phyloP scores from a whole-genome alignment of 257 asterid genomes.

The Solanum chilense region DNA sequence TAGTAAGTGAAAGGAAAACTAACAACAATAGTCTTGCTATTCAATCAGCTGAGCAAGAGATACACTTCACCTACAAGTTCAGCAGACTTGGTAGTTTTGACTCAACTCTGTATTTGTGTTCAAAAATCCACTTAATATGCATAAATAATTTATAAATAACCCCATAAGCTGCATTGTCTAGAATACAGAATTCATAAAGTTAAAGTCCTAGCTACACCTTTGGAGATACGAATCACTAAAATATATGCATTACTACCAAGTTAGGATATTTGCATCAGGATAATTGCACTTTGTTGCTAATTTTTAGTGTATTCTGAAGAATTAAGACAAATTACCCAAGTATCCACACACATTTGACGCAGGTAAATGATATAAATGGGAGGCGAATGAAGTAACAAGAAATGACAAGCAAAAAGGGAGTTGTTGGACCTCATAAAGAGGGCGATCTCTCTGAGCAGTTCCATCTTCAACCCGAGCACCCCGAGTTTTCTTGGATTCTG shows the following conservation, averaged over 20 bases:
- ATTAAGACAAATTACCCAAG: not conserved
- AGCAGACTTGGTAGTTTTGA: not conserved
- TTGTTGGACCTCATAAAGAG: constrained; percentile 68
- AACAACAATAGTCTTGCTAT: not conserved
- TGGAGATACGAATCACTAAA: not conserved
- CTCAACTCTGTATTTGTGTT: not conserved
- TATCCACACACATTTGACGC: not conserved
- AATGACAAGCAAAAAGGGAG: not conserved
- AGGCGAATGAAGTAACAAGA: not conserved
- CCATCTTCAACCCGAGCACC: constrained; percentile 95
- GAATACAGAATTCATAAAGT: not conserved
- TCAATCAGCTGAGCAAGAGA: not conserved
- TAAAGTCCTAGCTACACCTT: not conserved
- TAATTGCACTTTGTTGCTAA: not conserved
- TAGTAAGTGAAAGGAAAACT: not conserved
- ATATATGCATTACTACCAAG: not conserved
- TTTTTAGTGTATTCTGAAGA: not conserved
- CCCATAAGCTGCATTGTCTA: not conserved
- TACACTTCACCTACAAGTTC: not conserved
- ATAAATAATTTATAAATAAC: not conserved
- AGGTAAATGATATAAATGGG: not conserved
- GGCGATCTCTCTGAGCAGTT: constrained; percentile 91
- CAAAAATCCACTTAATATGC: not conserved
- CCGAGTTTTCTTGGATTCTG: constrained; percentile 61
- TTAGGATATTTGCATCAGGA: not conserved